Base-by-base conservation (phyloP, 2,329 filamentous ascomycete genomes). In the Biscogniauxia sp. region DNA sequence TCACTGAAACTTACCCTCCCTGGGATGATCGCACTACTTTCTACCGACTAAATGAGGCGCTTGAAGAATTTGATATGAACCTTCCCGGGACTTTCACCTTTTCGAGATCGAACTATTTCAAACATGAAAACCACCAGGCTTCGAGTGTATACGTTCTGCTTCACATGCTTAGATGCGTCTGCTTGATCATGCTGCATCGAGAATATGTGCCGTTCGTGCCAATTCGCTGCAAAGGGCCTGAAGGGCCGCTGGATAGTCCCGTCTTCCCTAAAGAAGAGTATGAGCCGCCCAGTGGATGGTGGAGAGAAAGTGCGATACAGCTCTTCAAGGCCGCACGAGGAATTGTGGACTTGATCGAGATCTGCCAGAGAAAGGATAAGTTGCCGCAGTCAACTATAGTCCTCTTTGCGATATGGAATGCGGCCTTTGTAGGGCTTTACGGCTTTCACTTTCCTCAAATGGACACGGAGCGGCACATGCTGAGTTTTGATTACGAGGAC, bases 171-270 rank as follows among this genome's bases (percentile, higher is more conserved):
- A 83, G 85, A 61, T 82, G 84, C 1, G 77, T 91, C 1, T 90
- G 86, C 70, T 81, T 83, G 59, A 87, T 92, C 63, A 85, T 89
- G 76, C 78, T 91, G 26, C 86, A 90, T 68, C 80, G 88, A 63
- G 87, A 90, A 70, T 90, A 88, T 63, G 80, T 90, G 25, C 87
- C 88, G 0, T 89, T 88, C 68, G 80, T 88, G 17, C 85, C 88
- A 1, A 77, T 88, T 17, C 78, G 80, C 8, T 84, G 80, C 65
- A 63, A 69, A 1, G 73, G 70, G 20, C 83, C 83, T 0, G 66
- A 75, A 41, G 84, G 84, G 0, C 88, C 88, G 0, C 72, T 89
- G 11, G 88, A 90, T 66, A 78, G 79, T 55, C 84, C 86, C 2
- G 77, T 75, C 0, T 86, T 88, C 59, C 76, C 81, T 1, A 70